Base-by-base conservation (phyloP, 495 filamentous ascomycete genomes). In the Aspergillus bertholletiae region DNA sequence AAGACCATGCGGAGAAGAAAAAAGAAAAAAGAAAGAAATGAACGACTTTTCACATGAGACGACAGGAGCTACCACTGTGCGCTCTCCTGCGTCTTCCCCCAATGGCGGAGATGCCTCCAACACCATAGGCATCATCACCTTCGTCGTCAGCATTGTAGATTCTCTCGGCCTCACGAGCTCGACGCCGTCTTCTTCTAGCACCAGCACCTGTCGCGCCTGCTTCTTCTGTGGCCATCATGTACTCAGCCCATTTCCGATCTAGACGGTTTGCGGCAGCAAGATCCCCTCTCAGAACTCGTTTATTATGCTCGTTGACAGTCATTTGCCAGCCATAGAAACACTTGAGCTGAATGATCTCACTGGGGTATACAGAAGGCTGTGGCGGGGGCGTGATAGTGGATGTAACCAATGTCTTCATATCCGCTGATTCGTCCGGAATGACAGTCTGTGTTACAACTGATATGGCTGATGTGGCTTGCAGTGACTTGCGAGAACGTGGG, bases 281-380 rank as follows among this genome's bases (percentile, higher is more conserved):
- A 50, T 96, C 88, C 1, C 90, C 89, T 17, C 81, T 74, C 27
- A 95, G 70, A 1, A 96, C 88, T 2, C 92, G 83, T 66, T 90
- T 88, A 44, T 81, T 92, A 67, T 97, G 93, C 65, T 96, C 89
- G 53, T 96, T 86, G 20, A 96, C 92, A 3, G 92, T 96, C 67
- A 87, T 88, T 72, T 98, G 94, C 84, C 89, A 97, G 18, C 86
- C 89, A 67, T 96, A 93, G 74, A 91, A 97, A 68, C 91, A 96
- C 68, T 96, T 96, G 35, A 98, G 77, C 17, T 81, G 74, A 49
- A 97, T 88, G 48, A 96, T 82, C 59, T 94, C 85, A 4, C 79
- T 81, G 0, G 88, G 86, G 39, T 84, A 88, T 0, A 77, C 69
- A 59, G 61, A 57, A 12, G 59, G 49, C 13, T 60, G 46, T 24